A percentile compares a stretch with the other conserved stretches of the same genome.
Evolutionary conservation across 306 rosid species (phyloP).

Genomic region (Cucumis cinereus): DNA sequence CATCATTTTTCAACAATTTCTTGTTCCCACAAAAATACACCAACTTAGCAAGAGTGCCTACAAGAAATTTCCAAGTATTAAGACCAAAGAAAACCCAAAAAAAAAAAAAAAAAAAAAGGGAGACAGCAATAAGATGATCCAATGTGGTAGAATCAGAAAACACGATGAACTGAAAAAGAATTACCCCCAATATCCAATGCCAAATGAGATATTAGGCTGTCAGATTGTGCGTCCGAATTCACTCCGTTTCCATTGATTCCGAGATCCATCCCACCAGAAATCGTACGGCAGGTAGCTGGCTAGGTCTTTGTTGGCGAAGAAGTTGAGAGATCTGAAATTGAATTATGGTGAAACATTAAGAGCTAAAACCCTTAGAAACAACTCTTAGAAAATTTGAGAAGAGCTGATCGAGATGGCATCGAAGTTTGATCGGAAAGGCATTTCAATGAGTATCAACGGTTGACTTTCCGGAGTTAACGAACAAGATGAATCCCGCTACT

Average conservation of each 20-base stretch:
- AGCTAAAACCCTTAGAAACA: background rate
- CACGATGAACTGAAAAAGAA: background rate
- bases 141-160: background rate
- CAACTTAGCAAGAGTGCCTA: conserved; percentile 76
- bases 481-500: background rate
- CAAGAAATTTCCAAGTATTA: background rate
- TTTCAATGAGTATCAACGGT: background rate
- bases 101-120: background rate
- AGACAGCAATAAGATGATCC: background rate
- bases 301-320: background rate
- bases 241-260: conserved; percentile 9
- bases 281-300: background rate
- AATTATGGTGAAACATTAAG: background rate
- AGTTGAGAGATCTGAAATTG: background rate
- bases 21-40: conserved; percentile 59
- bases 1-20: conserved; percentile 18
- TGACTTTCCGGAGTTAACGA: background rate
- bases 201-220: conserved; percentile 41
- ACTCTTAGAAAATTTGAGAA: background rate
- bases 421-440: background rate
- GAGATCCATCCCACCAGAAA: conserved; percentile 33
- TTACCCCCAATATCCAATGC: conserved; percentile 89
- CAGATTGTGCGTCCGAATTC: conserved; percentile 24
- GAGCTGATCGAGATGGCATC: background rate
- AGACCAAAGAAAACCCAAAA: background rate